A percentile compares a stretch with the other conserved stretches of the same genome.
Conservation (phyloP, 2,329 filamentous ascomycete genomes). For the Penicillium occitanis region DNA sequence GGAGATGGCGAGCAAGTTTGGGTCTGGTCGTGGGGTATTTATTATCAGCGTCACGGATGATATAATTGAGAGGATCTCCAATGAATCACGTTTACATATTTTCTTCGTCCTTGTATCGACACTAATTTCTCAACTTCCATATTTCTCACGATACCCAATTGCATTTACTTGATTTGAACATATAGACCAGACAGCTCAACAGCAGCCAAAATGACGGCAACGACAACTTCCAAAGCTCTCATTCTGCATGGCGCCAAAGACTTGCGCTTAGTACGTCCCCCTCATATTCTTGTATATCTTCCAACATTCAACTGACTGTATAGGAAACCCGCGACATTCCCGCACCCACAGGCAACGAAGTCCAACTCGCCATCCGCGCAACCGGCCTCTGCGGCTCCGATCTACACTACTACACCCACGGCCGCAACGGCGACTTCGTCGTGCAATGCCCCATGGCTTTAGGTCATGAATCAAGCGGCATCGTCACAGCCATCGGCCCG, state of each 20-base stretch:
- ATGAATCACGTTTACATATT: neutral
- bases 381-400: constrained; percentile 72
- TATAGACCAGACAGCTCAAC: neutral
- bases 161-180: neutral
- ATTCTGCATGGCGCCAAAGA: constrained; percentile 63
- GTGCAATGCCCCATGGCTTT: constrained; percentile 80
- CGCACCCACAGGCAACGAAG: constrained; percentile 53
- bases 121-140: neutral
- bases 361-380: constrained; percentile 63
- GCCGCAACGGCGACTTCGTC: constrained; percentile 82
- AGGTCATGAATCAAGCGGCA: constrained; percentile 75
- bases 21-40: neutral
- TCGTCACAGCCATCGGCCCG: constrained; percentile 69
- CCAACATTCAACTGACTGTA: neutral
- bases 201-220: constrained; percentile 14
- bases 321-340: constrained; percentile 54
- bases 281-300: neutral
- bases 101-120: neutral
- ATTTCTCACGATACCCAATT: neutral
- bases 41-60: neutral
- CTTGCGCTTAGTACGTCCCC: constrained; percentile 55
- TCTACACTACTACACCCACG: constrained; percentile 83
- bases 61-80: neutral
- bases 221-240: constrained; percentile 35
- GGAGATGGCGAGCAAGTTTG: neutral